Evolutionary conservation across 2,329 filamentous ascomycete genomes (phyloP).

Genomic region (Eutypa lata): DNA sequence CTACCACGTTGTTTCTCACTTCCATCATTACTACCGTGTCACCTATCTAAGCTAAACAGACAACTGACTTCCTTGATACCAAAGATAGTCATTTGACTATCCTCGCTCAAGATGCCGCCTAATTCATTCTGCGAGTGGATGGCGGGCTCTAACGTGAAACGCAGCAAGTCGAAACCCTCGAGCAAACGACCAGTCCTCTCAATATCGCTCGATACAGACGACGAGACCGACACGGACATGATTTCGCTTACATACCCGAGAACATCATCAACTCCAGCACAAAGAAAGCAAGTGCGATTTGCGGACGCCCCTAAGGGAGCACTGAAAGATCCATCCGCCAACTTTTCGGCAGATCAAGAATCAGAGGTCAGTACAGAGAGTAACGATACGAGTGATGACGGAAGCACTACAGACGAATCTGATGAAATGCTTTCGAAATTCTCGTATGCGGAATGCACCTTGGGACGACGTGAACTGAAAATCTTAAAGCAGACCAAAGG

Average conservation of each 20-base stretch:
- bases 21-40: neutral
- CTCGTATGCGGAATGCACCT: slow-evolving; percentile 29
- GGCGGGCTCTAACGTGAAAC: slow-evolving; percentile 33
- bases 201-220: slow-evolving; percentile 48
- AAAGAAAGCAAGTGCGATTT: slow-evolving; percentile 14
- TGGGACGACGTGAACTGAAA: slow-evolving; percentile 22
- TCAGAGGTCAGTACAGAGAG: slow-evolving; percentile 15
- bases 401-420: slow-evolving; percentile 21
- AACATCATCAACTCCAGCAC: slow-evolving; percentile 17
- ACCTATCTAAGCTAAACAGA: neutral
- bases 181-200: slow-evolving; percentile 20
- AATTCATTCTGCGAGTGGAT: slow-evolving; percentile 39
- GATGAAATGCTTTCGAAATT: slow-evolving; percentile 32
- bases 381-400: slow-evolving; percentile 13
- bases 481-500: slow-evolving; percentile 24
- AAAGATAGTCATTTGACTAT: neutral
- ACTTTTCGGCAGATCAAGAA: slow-evolving; percentile 8
- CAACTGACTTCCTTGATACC: neutral
- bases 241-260: slow-evolving; percentile 49
- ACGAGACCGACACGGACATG: slow-evolving; percentile 48
- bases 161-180: slow-evolving; percentile 1
- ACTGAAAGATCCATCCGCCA: slow-evolving; percentile 29
- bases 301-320: slow-evolving; percentile 31
- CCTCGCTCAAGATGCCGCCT: slow-evolving; percentile 30
- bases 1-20: neutral